Base-by-base conservation (phyloP, 73 alveolate species). In the Uronychia setigera region DNA sequence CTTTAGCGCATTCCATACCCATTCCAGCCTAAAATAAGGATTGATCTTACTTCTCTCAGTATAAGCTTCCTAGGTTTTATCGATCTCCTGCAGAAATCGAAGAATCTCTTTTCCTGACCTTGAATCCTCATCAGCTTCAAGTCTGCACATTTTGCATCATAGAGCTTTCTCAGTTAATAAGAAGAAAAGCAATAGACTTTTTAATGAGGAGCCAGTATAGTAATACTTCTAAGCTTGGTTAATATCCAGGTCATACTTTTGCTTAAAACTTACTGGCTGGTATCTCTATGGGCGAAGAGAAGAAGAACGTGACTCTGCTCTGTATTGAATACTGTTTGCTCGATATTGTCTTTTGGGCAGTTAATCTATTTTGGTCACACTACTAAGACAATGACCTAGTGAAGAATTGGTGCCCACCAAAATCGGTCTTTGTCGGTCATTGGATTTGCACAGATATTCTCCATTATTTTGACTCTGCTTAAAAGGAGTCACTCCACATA, bases 131-230 rank as follows among this genome's bases (percentile, higher is more conserved):
- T 60, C 0, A 88, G 74, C 32, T 34, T 31, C 14, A 88, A 33
- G 58, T 88, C 94, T 75, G 79, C 60, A 35, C 94, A 88, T 88
- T 88, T 88, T 1, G 94, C 94, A 29, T 88, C 82, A 80, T 81
- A 88, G 67, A 46, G 67, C 67, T 46, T 46, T 19, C 67, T 46
- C 67, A 46, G 19, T 46, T 46, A 19, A 46, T 46, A 46, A 19
- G 67, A 46, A 46, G 67, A 46, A 11, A 46, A 11, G 67, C 67
- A 5, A 19, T 46, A 46, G 67, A 46, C 67, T 19, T 46, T 46
- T 46, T 46, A 5, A 11, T 19, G n/a, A 11, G 5, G 67, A 19
- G 5, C 67, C 67, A 46, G 5, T 11, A 46, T 46, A 19, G 19
- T 46, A 19, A 46, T 46, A 46, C 19, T 46, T 46, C 67, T 46